Conservation (phyloP, 306 rosid genomes). For the Medicago ruthenica region DNA sequence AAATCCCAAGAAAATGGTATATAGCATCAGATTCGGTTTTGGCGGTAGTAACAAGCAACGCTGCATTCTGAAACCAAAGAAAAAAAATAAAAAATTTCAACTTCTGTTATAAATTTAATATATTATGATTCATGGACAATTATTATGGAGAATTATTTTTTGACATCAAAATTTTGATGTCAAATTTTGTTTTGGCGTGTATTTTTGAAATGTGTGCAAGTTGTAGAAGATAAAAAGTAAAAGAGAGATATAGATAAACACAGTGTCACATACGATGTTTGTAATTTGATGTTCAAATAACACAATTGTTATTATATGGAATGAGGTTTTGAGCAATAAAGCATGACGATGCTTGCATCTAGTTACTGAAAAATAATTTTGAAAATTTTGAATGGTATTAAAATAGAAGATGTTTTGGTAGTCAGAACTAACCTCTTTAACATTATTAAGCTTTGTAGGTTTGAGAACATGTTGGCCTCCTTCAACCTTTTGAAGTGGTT, state of each 20-base stretch:
- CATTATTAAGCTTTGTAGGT: slow-evolving; percentile 48
- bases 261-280: no score
- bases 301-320: not conserved
- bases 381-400: not conserved
- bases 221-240: no score
- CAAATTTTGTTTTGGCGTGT: no score
- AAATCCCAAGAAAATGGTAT: slow-evolving; percentile 81
- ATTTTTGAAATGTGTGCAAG: no score
- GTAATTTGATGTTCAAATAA: no score
- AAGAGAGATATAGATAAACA: no score
- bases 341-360: not conserved
- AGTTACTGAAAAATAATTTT: not conserved
- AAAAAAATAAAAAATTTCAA: not conserved
- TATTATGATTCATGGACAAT: not conserved
- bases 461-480: slow-evolving; percentile 55
- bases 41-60: slow-evolving; percentile 34
- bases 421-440: slow-evolving; percentile 60
- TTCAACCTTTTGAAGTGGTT: slow-evolving; percentile 73
- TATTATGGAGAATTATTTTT: not conserved
- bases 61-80: slow-evolving; percentile 55
- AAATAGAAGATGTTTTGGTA: slow-evolving; percentile 4
- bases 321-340: slow-evolving; percentile 14
- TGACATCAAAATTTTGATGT: no score
- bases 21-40: slow-evolving; percentile 47
- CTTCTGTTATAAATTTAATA: not conserved